These are phyloP conservation scores for Pichia sporocuriosa DNA, from an alignment of 805 yeast genomes.

Conservation along the genomic window DNA sequence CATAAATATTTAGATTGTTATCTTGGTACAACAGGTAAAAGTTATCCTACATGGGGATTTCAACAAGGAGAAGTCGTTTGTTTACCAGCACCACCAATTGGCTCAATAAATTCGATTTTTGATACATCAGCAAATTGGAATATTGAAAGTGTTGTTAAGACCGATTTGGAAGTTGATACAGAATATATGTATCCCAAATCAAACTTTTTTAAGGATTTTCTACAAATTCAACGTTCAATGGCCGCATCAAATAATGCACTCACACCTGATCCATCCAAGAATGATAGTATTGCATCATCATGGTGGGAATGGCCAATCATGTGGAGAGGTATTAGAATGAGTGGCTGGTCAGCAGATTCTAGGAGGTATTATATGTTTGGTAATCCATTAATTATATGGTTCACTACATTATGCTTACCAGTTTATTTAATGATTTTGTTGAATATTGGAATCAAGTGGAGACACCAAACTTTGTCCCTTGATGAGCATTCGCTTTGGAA, in stretches of 20 bases:
- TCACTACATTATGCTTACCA: slow-evolving; percentile 45
- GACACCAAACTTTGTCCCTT: slow-evolving; percentile 49
- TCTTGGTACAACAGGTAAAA: slow-evolving; percentile 72
- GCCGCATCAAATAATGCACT: slow-evolving; percentile 79
- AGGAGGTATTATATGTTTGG: slow-evolving; percentile 62
- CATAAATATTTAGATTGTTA: slow-evolving; percentile 71
- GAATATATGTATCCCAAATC: slow-evolving; percentile 38
- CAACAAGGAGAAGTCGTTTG: slow-evolving; percentile 88
- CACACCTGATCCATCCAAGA: slow-evolving; percentile 66
- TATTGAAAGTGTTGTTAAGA: slow-evolving; percentile 60
- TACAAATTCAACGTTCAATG: slow-evolving; percentile 71
- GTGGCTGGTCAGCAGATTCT: slow-evolving; percentile 56
- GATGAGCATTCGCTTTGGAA: slow-evolving; percentile 18
- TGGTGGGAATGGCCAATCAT: slow-evolving; percentile 86
- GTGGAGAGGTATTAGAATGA: slow-evolving; percentile 65
- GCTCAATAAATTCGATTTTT: slow-evolving; percentile 15
- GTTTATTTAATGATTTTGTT: slow-evolving; percentile 28
- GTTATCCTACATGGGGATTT: slow-evolving; percentile 96
- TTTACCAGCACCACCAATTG: slow-evolving; percentile 40
- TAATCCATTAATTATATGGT: slow-evolving; percentile 59
- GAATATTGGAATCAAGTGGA: slow-evolving; percentile 38
- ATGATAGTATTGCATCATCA: slow-evolving; percentile 61
- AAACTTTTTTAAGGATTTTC: slow-evolving; percentile 59
- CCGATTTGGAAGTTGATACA: slow-evolving; percentile 32
- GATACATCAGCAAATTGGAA: slow-evolving; percentile 80